phyloP scores from a whole-genome alignment of 2,329 filamentous ascomycete species.

The Nemania sp. region DNA sequence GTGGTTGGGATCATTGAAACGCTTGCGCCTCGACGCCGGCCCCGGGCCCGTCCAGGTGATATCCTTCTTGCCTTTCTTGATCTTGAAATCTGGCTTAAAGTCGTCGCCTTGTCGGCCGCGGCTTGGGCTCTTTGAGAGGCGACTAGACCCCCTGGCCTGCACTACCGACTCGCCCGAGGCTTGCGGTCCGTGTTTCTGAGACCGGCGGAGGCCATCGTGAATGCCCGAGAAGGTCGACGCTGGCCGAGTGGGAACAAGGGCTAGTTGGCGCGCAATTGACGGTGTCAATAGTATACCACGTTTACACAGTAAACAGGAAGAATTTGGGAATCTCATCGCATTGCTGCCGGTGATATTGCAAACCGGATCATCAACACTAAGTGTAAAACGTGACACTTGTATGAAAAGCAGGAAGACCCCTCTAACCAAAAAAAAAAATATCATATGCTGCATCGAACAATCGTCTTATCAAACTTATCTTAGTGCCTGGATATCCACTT shows the following conservation, averaged over 20 bases:
- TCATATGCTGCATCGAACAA: too few relatives aligned
- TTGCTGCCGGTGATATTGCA: conserved; percentile 10
- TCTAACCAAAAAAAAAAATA: not conserved
- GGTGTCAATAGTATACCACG: conserved; percentile 29
- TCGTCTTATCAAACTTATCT: too few relatives aligned
- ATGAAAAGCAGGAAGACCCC: too few relatives aligned
- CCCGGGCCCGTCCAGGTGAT: conserved; percentile 48
- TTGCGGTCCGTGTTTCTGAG: conserved; percentile 41
- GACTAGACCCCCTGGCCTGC: conserved; percentile 25
- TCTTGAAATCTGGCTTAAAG: conserved; percentile 39
- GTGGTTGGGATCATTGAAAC: conserved; percentile 55
- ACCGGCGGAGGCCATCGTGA: conserved; percentile 62
- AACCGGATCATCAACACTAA: not conserved
- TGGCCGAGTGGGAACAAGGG: conserved; percentile 36
- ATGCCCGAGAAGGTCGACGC: conserved; percentile 70
- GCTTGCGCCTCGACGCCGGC: conserved; percentile 51
- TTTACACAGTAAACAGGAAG: conserved; percentile 36
- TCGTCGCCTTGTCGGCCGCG: conserved; percentile 20
- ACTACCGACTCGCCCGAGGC: conserved; percentile 37
- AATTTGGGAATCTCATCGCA: conserved; percentile 38
- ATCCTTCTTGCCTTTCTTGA: conserved; percentile 56
- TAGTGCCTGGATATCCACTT: too few relatives aligned
- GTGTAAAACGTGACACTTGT: too few relatives aligned
- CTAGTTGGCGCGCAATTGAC: conserved; percentile 11
- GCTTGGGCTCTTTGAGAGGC: conserved; percentile 29